Evolutionary conservation across 805 yeast species (phyloP).

Genomic region (Yamadazyma paraphyllophila): DNA sequence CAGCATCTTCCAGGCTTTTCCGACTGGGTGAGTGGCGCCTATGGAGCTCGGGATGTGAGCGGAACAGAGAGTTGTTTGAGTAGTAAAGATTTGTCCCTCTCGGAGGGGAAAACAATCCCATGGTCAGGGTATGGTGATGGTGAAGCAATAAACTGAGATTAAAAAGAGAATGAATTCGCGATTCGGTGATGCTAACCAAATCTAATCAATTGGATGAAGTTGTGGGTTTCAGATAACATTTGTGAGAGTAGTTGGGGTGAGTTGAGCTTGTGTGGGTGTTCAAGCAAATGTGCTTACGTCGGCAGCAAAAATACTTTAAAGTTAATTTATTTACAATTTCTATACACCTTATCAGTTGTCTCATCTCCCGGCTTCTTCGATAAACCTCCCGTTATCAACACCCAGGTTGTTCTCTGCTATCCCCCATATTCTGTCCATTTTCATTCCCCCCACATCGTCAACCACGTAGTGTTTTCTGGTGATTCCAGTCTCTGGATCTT

Average conservation of each 20-base stretch:
- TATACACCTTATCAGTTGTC: background rate
- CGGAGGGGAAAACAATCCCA: conserved; percentile 17
- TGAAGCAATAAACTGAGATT: background rate
- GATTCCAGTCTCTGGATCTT: conserved; percentile 31
- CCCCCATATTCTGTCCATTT: conserved; percentile 85
- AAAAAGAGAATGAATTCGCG: background rate
- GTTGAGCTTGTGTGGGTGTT: too few species aligned
- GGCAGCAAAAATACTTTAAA: too few species aligned
- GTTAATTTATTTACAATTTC: too few species aligned
- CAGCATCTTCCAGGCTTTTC: background rate
- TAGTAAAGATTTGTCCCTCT: conserved; percentile 10
- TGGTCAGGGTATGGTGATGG: background rate
- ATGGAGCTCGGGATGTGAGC: conserved; percentile 14
- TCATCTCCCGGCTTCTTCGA: conserved; percentile 10
- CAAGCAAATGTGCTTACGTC: too few species aligned
- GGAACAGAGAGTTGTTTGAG: conserved; percentile 6
- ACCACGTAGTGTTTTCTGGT: conserved; percentile 52
- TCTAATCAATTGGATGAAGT: background rate
- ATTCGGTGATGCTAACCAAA: conserved; percentile 1
- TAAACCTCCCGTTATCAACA: conserved; percentile 62
- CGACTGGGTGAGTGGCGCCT: conserved; percentile 6
- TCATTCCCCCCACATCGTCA: conserved; percentile 76
- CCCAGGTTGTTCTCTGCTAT: conserved; percentile 69
- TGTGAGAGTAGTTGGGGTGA: too few species aligned
- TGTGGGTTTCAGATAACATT: too few species aligned